phyloP scores from a whole-genome alignment of 768 basidiomycete species.

The Strobilomyces confusus region DNA sequence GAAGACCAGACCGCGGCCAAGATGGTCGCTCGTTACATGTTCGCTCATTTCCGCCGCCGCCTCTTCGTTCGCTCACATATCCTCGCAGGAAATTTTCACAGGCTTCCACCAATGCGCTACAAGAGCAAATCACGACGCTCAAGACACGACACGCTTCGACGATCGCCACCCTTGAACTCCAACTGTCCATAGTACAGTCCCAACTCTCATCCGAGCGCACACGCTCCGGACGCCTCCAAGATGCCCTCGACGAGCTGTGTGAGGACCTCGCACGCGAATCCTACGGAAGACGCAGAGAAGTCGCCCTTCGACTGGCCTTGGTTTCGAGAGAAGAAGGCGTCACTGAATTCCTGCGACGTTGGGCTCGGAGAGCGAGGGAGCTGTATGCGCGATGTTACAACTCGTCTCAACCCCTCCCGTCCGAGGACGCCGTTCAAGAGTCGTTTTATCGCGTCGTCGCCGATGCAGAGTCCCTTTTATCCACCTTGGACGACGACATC shows the following conservation, averaged over 20 bases:
- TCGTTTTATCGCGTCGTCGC: slow-evolving; percentile 31
- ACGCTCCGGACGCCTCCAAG: slow-evolving; percentile 48
- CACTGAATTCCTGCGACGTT: slow-evolving; percentile 50
- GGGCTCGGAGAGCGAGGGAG: slow-evolving; percentile 52
- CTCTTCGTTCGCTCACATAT: slow-evolving; percentile 5
- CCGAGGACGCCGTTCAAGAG: slow-evolving; percentile 18
- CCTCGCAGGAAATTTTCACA: slow-evolving; percentile 76
- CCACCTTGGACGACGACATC: slow-evolving; percentile 33
- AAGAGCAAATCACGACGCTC: slow-evolving; percentile 53
- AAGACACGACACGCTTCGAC: slow-evolving; percentile 63
- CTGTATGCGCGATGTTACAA: slow-evolving; percentile 27
- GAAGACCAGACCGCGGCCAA: slow-evolving; percentile 77
- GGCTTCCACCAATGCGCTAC: slow-evolving; percentile 61
- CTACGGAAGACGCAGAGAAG: slow-evolving; percentile 69
- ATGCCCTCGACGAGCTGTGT: slow-evolving; percentile 63
- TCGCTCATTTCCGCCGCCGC: slow-evolving; percentile 21
- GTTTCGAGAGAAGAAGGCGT: slow-evolving; percentile 62
- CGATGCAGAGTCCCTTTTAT: slow-evolving; percentile 35
- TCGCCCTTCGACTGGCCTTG: slow-evolving; percentile 58
- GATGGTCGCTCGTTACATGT: slow-evolving; percentile 87
- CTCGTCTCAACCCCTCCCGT: neutral
- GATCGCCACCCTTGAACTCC: slow-evolving; percentile 48
- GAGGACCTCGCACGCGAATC: slow-evolving; percentile 68
- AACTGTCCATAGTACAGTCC: slow-evolving; percentile 42
- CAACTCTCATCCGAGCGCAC: slow-evolving; percentile 42